Evolutionary conservation across 192 early-diverging fungal genomes (phyloP).

Genomic region (Phycomyces blakesleeanus): DNA sequence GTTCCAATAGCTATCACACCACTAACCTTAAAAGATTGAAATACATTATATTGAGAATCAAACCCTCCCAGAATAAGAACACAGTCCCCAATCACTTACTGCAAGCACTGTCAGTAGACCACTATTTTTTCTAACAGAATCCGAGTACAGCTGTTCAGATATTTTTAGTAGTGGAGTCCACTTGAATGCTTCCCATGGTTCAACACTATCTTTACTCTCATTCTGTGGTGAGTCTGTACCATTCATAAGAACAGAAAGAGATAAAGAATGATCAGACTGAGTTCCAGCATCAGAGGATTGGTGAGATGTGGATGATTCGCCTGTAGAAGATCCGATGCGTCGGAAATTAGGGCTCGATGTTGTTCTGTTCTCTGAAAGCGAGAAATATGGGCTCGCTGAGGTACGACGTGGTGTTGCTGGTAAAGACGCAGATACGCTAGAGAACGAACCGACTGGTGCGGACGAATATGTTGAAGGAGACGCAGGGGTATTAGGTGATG

Average conservation of each 20-base stretch:
- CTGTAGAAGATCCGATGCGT: slow-evolving; percentile 16
- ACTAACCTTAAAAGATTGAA: slow-evolving; percentile 28
- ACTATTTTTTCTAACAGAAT: slow-evolving; percentile 36
- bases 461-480: slow-evolving; percentile 10
- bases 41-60: neutral
- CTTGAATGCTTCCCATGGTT: slow-evolving; percentile 55
- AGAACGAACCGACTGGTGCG: neutral
- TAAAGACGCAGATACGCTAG: neutral
- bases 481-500: slow-evolving; percentile 7
- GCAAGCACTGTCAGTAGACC: slow-evolving; percentile 40
- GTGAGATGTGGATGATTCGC: slow-evolving; percentile 13
- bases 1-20: slow-evolving; percentile 58
- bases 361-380: neutral
- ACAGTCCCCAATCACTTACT: slow-evolving; percentile 24
- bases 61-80: neutral
- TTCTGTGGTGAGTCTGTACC: neutral
- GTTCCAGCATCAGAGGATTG: slow-evolving; percentile 5
- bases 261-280: neutral
- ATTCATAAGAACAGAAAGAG: slow-evolving; percentile 13
- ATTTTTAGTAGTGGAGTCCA: slow-evolving; percentile 54
- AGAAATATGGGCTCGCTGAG: slow-evolving; percentile 3
- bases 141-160: slow-evolving; percentile 53
- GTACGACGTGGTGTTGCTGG: neutral
- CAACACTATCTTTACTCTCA: slow-evolving; percentile 20
- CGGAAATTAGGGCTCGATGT: neutral